Evolutionary conservation across 2,329 filamentous ascomycete species (phyloP).

Genomic region (Emergomyces pasteurianus): DNA sequence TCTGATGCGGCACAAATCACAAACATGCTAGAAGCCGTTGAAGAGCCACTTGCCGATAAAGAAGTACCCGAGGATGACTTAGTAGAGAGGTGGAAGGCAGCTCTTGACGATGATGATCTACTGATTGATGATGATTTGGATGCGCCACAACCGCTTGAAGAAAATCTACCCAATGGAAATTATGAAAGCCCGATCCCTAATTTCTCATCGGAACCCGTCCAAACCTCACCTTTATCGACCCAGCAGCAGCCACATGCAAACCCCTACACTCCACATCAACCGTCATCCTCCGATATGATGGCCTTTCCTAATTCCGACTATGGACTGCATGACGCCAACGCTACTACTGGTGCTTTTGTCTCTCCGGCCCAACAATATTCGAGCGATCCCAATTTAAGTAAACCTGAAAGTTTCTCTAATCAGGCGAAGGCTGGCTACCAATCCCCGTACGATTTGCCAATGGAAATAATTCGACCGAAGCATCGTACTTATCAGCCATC

Average conservation of each 20-base stretch:
- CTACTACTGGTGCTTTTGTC: neutral
- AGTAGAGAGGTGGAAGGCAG: conserved; percentile 71
- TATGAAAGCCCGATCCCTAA: neutral
- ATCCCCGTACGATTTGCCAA: conserved; percentile 89
- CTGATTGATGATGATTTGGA: conserved; percentile 59
- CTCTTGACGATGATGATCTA: conserved; percentile 61
- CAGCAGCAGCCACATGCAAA: conserved; percentile 16
- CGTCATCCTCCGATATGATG: conserved; percentile 38
- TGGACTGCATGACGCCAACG: neutral
- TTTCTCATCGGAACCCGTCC: neutral
- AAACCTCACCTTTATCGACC: neutral
- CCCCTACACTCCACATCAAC: conserved; percentile 40
- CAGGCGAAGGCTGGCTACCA: conserved; percentile 85
- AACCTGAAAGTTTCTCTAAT: conserved; percentile 74
- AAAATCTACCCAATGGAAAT: conserved; percentile 42
- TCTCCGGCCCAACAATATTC: neutral
- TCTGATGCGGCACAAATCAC: neutral
- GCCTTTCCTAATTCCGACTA: conserved; percentile 18
- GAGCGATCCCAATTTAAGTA: conserved; percentile 16
- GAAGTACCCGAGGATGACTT: conserved; percentile 46
- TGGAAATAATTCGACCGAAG: conserved; percentile 58
- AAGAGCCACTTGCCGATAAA: conserved; percentile 6
- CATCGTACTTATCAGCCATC: conserved; percentile 25
- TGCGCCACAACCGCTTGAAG: neutral
- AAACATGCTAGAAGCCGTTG: neutral